A percentile compares a stretch with the other conserved stretches of the same genome.
phyloP scores from a whole-genome alignment of 78 protist genomes.

The slime mould (Dictyostelium discoideum) region DNA sequence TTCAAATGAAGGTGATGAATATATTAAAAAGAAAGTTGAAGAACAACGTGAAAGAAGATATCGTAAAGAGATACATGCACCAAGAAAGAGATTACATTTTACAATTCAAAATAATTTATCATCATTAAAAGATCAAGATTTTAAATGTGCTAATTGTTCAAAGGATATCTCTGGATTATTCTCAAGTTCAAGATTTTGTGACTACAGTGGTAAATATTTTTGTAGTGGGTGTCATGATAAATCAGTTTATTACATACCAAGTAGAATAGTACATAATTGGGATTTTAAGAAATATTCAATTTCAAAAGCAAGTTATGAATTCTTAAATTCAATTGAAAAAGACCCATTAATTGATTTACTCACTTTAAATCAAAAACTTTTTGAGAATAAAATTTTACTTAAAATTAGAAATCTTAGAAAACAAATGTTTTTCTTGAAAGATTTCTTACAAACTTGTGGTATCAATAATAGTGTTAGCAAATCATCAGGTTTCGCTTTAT shows the following conservation, averaged over 20 bases:
- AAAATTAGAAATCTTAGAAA: conserved; percentile 39
- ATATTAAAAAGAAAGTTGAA: background rate
- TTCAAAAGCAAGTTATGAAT: background rate
- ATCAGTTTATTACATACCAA: conserved; percentile 23
- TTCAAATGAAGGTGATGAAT: background rate
- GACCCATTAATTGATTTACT: conserved; percentile 59
- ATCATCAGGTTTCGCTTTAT: background rate
- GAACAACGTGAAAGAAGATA: background rate
- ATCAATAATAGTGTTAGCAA: background rate
- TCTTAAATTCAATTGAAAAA: background rate
- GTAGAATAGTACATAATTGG: conserved; percentile 30
- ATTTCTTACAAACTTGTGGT: conserved; percentile 38
- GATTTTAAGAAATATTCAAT: conserved; percentile 42
- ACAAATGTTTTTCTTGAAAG: conserved; percentile 59
- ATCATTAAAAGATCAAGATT: conserved; percentile 17
- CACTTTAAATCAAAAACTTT: conserved; percentile 17
- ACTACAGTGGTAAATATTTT: conserved; percentile 53
- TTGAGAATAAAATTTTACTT: conserved; percentile 9
- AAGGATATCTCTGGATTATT: conserved; percentile 10
- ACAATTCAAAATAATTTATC: background rate
- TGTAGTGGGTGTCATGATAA: conserved; percentile 51
- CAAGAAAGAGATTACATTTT: conserved; percentile 39
- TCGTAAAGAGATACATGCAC: background rate
- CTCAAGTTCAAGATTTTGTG: conserved; percentile 25
- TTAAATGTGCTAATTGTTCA: conserved; percentile 21